Conservation (phyloP, 192 early-diverging fungal species). For the Kappamyces sp. region DNA sequence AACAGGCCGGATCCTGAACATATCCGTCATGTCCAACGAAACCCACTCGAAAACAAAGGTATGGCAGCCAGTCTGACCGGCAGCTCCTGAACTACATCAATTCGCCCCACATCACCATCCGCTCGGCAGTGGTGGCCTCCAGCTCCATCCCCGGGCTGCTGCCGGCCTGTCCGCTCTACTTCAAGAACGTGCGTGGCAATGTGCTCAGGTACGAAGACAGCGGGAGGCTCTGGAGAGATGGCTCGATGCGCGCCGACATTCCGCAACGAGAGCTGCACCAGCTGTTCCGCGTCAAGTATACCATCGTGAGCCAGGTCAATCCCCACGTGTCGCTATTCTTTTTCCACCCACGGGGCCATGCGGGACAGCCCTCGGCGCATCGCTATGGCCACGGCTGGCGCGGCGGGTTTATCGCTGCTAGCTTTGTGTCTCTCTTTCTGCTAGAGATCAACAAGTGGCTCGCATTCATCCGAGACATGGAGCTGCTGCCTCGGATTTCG, state of each 20-base stretch:
- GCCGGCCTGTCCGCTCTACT: conserved; percentile 72
- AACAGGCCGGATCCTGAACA: conserved; percentile 82
- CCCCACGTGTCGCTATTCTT: conserved; percentile 89
- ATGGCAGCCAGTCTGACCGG: too few species aligned
- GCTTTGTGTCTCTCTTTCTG: conserved; percentile 71
- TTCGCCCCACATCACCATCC: conserved; percentile 68
- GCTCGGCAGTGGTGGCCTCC: conserved; percentile 82
- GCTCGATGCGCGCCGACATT: conserved; percentile 57
- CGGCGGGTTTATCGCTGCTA: conserved; percentile 79
- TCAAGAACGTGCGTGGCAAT: conserved; percentile 56
- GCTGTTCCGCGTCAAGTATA: conserved; percentile 79
- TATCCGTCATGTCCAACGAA: conserved; percentile 70
- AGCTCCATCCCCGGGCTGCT: conserved; percentile 80
- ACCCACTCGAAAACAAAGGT: conserved; percentile 68
- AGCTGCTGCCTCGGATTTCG: conserved; percentile 69
- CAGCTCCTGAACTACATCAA: conserved; percentile 81
- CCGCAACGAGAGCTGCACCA: conserved; percentile 69
- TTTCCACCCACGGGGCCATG: conserved; percentile 67
- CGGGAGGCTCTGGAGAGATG: conserved; percentile 79
- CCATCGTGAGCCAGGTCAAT: conserved; percentile 81
- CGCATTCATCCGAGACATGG: conserved; percentile 70
- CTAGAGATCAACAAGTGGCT: conserved; percentile 88
- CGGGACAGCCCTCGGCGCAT: conserved; percentile 63
- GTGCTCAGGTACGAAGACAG: conserved; percentile 65
- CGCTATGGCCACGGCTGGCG: conserved; percentile 26